Conservation (phyloP, 176 grass and related monocot genomes). For the barley (Hordeum vulgare) region MorexV3_pseudomolecules_assembly NC_058520.1:537206962-537207461, state of each 20-base stretch:
- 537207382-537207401: constrained; percentile 83
- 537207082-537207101: not conserved
- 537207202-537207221: constrained; percentile 63
- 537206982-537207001: not conserved
- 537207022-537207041: not conserved
- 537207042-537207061: not conserved
- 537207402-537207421: constrained; percentile 79
- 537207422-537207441: constrained; percentile 64
- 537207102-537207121: not conserved
- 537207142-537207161: not conserved
- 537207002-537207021: not conserved
- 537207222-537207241: constrained; percentile 56
- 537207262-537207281: constrained; percentile 63
- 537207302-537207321: constrained; percentile 59
- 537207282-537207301: constrained; percentile 43
- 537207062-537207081: not conserved
- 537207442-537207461: constrained; percentile 81
- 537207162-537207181: no score
- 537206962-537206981: not conserved
- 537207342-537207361: constrained; percentile 69
- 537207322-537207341: constrained; percentile 84
- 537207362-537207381: constrained; percentile 93
- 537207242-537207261: constrained; percentile 68
- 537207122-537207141: not conserved
- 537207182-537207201: not conserved